phyloP scores from a whole-genome alignment of 73 alveolate genomes.

The Loxodes magnus region DNA sequence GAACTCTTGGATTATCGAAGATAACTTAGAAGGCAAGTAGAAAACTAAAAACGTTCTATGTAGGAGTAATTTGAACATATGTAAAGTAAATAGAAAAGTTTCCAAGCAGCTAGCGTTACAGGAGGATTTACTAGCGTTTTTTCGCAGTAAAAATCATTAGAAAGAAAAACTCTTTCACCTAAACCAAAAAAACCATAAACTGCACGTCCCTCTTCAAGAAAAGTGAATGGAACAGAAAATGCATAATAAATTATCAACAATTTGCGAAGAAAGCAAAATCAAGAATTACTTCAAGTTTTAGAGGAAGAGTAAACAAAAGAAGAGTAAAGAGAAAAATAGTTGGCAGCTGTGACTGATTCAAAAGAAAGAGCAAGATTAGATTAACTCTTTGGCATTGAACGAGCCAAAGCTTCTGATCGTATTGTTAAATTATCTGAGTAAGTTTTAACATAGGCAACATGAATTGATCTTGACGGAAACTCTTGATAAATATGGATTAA shows the following conservation, averaged over 20 bases:
- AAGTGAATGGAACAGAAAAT: conserved; percentile 14
- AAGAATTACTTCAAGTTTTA: background rate
- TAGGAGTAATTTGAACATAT: background rate
- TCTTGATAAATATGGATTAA: no score
- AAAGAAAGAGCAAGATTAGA: conserved; percentile 10
- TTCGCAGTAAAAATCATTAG: background rate
- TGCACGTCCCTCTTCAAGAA: background rate
- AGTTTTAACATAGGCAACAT: no score
- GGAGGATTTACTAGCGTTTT: background rate
- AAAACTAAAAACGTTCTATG: conserved; percentile 16
- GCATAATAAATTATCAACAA: background rate
- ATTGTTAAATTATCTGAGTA: no score
- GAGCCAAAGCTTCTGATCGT: conserved; percentile 5
- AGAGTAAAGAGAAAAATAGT: background rate
- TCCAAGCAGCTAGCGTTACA: background rate
- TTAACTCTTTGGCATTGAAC: conserved; percentile 2
- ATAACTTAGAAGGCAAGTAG: conserved; percentile 18
- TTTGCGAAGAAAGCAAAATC: conserved; percentile 4
- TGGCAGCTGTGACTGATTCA: background rate
- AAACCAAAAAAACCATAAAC: background rate
- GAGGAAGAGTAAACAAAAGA: conserved; percentile 9
- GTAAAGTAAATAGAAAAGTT: background rate
- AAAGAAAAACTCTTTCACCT: background rate
- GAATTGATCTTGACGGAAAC: no score
- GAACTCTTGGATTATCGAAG: conserved; percentile 14